Conservation (phyloP, 495 filamentous ascomycete genomes). For the Sabuloglossum arenarium region DNA sequence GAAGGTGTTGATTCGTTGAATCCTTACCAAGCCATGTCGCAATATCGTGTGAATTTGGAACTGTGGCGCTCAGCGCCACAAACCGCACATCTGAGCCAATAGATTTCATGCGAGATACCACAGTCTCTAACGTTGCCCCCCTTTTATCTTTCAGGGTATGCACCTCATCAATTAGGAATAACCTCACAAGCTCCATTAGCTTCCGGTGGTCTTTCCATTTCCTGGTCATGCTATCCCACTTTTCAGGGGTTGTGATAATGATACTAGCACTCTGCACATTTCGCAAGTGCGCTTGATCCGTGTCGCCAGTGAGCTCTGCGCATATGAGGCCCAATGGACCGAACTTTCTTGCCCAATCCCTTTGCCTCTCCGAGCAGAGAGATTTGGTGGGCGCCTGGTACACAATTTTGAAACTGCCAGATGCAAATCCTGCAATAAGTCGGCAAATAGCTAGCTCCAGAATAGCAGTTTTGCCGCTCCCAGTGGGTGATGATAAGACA, state of each 20-base stretch:
- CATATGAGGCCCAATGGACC: constrained; percentile 50
- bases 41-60: constrained; percentile 83
- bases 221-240: constrained; percentile 94
- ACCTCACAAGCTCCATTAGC: constrained; percentile 64
- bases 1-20: constrained; percentile 38
- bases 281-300: constrained; percentile 48
- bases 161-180: constrained; percentile 93
- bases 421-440: constrained; percentile 37
- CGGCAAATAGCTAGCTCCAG: constrained; percentile 85
- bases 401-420: constrained; percentile 69
- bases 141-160: constrained; percentile 82
- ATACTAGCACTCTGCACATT: constrained; percentile 67
- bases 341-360: constrained; percentile 82
- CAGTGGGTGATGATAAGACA: constrained; percentile 77
- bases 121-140: constrained; percentile 83
- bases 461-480: constrained; percentile 82
- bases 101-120: constrained; percentile 92
- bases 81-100: constrained; percentile 76
- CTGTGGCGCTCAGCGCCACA: constrained; percentile 77
- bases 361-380: constrained; percentile 61
- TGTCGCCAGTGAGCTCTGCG: constrained; percentile 84
- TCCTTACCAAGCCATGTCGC: constrained; percentile 79
- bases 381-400: constrained; percentile 94
- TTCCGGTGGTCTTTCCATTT: constrained; percentile 84
- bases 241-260: constrained; percentile 93